These are phyloP conservation scores for Populus trichocarpa DNA, from an alignment of 441 rosid species.

Conservation along the genomic window DNA sequence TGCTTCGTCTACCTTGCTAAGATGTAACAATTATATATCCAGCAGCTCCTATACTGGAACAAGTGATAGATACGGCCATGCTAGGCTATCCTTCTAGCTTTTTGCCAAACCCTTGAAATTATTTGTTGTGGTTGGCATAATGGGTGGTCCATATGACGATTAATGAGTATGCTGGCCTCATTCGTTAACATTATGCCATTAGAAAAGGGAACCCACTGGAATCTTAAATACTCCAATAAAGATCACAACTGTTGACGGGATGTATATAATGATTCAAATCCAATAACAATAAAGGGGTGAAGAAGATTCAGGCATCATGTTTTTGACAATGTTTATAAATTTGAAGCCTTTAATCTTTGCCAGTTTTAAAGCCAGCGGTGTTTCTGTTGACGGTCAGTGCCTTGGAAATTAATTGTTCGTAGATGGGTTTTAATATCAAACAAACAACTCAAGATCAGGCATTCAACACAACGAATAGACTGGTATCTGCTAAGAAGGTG, in stretches of 20 bases:
- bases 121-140: background rate
- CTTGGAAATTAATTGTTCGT: background rate
- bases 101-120: background rate
- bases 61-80: background rate
- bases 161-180: background rate
- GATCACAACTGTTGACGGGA: background rate
- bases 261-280: too few species aligned
- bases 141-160: background rate
- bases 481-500: background rate
- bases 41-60: background rate
- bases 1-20: too few species aligned
- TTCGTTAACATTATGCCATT: background rate
- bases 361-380: too few species aligned
- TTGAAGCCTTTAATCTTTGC: background rate
- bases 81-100: too few species aligned
- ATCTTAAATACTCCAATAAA: background rate
- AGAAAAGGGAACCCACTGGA: background rate
- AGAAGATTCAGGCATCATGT: background rate
- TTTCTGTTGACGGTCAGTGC: too few species aligned
- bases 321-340: background rate
- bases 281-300: background rate
- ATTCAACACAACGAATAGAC: background rate
- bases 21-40: too few species aligned
- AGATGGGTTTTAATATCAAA: background rate
- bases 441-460: background rate